A percentile compares a stretch with the other conserved stretches of the same genome.
phyloP scores from a whole-genome alignment of 78 protist species.

The Bodo saltans region DNA sequence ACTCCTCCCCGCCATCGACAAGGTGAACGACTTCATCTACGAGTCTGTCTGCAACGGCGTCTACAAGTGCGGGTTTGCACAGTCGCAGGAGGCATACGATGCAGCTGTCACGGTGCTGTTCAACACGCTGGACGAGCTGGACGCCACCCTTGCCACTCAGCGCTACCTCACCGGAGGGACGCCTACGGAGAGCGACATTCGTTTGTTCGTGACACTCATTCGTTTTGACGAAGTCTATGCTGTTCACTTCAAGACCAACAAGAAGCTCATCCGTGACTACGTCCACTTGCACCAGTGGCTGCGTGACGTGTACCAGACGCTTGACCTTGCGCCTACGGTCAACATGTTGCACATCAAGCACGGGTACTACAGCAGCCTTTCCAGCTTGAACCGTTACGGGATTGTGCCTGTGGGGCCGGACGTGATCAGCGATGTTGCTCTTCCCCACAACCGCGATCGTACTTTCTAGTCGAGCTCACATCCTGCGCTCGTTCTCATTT shows the following conservation, averaged over 20 bases:
- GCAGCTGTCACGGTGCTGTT: constrained; percentile 53
- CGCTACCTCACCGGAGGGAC: constrained; percentile 50
- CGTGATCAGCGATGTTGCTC: too few relatives aligned
- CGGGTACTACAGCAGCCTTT: constrained; percentile 52
- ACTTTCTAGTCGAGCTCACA: too few relatives aligned
- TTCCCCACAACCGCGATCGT: too few relatives aligned
- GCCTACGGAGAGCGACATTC: constrained; percentile 76
- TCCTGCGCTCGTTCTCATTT: too few relatives aligned
- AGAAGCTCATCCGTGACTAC: constrained; percentile 54
- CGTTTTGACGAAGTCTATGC: constrained; percentile 82
- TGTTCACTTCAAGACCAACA: constrained; percentile 64
- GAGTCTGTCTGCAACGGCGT: constrained; percentile 75
- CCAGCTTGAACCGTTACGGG: constrained; percentile 57
- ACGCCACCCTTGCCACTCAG: constrained; percentile 44
- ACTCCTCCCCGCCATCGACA: constrained; percentile 38
- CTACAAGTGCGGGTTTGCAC: constrained; percentile 75
- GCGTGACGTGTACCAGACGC: constrained; percentile 57
- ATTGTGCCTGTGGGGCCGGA: constrained; percentile 61
- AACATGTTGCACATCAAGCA: constrained; percentile 70
- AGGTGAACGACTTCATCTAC: constrained; percentile 61
- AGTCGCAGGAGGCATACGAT: constrained; percentile 54
- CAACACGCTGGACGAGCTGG: constrained; percentile 57
- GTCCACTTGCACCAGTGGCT: constrained; percentile 59
- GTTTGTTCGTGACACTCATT: constrained; percentile 73
- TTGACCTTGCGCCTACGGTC: constrained; percentile 30